Evolutionary conservation across 116 monocot genomes (phyloP), one percentile per base, ranked within the genome.

Genomic region (Trichopus zeylanicus): DNA sequence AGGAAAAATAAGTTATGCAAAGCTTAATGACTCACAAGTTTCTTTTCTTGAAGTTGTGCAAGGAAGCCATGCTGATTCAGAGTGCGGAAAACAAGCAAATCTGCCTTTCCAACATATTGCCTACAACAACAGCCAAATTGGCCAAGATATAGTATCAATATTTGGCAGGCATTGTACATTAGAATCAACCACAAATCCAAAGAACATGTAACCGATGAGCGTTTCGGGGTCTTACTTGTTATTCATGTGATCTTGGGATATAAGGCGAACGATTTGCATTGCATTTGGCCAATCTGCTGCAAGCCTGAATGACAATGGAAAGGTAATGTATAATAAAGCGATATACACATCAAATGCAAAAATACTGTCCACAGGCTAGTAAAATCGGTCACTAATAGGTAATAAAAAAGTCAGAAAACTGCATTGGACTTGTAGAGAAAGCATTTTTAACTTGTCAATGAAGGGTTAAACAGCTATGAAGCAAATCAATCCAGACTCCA

Each of bases 171-270:
- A 21, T 52, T 60, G 0, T 48, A 35, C 16, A n/a, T 20, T 66
- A 22, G 42, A 42, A 42, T 1, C 22, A 53, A 16, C 30, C 39
- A 65, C 34, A 20, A 20, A 34, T 21, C n/a, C 16, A 42, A 61
- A 26, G 29, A 15, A 34, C 61, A 19, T 5, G 26, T 4, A 46
- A 66, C 21, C 29, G 57, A 64, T 39, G 60, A 46, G 39, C 26
- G 1, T 5, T 7, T 51, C 18, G 48, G 8, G 16, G 0, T n/a
- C 38, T 59, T 11, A 98, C 97, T 85, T 98, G 79, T 91, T 98
- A 71, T 78, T 98, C 98, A 98, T 98, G 73, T 98, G 91, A 64
- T 98, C 98, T 57, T 98, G 91, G 15, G 91, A 82, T 61, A 98
- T 88, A 48, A 98, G 91, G 30, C 98, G 87, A 69, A 91, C 81